Percentiles rank a stretch among this genome's conserved stretches.
These are phyloP conservation scores for Madurella mycetomatis DNA, from an alignment of 2,329 filamentous ascomycete species.

Conservation along the genomic window DNA sequence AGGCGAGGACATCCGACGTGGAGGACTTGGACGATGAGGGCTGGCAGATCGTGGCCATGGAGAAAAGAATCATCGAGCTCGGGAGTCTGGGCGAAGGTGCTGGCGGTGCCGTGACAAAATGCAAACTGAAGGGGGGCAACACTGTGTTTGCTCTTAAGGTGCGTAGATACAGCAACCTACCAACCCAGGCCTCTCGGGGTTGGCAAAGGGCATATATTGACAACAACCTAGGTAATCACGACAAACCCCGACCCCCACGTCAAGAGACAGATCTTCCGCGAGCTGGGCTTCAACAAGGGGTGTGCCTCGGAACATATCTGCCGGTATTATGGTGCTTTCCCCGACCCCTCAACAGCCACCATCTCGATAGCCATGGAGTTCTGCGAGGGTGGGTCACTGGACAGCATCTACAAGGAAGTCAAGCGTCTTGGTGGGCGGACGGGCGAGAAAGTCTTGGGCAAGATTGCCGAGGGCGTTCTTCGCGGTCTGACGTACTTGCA, in stretches of 20 bases:
- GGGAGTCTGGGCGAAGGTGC: slow-evolving; percentile 91
- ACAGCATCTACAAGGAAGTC: slow-evolving; percentile 96
- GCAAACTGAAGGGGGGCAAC: slow-evolving; percentile 83
- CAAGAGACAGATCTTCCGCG: slow-evolving; percentile 96
- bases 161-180: slow-evolving; percentile 24
- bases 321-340: slow-evolving; percentile 94
- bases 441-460: slow-evolving; percentile 94
- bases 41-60: slow-evolving; percentile 88
- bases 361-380: slow-evolving; percentile 99
- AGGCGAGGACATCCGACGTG: slow-evolving; percentile 78
- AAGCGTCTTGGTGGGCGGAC: slow-evolving; percentile 92
- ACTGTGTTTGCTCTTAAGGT: slow-evolving; percentile 97
- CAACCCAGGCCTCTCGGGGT: not conserved
- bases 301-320: slow-evolving; percentile 96
- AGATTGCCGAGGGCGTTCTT: slow-evolving; percentile 91
- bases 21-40: slow-evolving; percentile 93
- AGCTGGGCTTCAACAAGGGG: slow-evolving; percentile 96
- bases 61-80: slow-evolving; percentile 81
- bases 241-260: slow-evolving; percentile 97
- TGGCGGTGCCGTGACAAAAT: slow-evolving; percentile 89
- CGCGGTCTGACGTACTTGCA: slow-evolving; percentile 93
- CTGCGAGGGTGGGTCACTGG: slow-evolving; percentile 91
- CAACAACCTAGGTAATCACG: slow-evolving; percentile 72
- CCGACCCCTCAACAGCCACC: slow-evolving; percentile 90
- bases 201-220: not conserved